Percentiles rank a stretch among this genome's conserved stretches.
These are phyloP conservation scores for Rhodocollybia butyracea DNA, from an alignment of 768 basidiomycete genomes.

Conservation along the genomic window DNA sequence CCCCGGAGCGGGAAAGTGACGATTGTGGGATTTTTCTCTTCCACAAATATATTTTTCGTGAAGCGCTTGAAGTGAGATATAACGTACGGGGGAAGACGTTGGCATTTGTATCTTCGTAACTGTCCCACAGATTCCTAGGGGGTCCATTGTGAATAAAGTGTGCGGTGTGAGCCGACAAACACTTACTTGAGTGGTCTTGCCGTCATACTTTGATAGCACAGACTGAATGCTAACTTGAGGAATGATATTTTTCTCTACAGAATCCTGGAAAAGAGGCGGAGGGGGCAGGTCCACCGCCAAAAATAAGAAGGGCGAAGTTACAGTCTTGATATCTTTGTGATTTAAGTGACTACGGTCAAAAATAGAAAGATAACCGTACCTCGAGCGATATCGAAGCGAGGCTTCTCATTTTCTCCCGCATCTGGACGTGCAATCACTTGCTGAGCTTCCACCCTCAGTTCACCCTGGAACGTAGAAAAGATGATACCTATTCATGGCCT, in stretches of 20 bases:
- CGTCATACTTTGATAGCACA: constrained; percentile 93
- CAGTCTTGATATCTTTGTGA: constrained; percentile 74
- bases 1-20: constrained; percentile 95
- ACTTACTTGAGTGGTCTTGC: constrained; percentile 78
- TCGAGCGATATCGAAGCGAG: constrained; percentile 91
- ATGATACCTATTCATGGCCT: constrained; percentile 64
- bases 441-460: constrained; percentile 89
- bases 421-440: constrained; percentile 85
- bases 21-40: constrained; percentile 98
- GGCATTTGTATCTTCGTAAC: constrained; percentile 87
- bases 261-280: constrained; percentile 95
- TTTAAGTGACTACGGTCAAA: constrained; percentile 5
- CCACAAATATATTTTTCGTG: constrained; percentile 93
- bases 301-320: constrained; percentile 90
- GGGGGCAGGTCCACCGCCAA: constrained; percentile 95
- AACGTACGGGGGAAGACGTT: constrained; percentile 85
- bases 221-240: constrained; percentile 93
- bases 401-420: constrained; percentile 71
- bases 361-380: constrained; percentile 41
- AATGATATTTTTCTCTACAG: constrained; percentile 97
- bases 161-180: not conserved
- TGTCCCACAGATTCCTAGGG: constrained; percentile 78
- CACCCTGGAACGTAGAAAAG: constrained; percentile 92
- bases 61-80: constrained; percentile 96
- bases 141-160: not conserved